A percentile compares a stretch with the other conserved stretches of the same genome.
Conservation (phyloP, 768 basidiomycete genomes). For the Mycena venus region DNA sequence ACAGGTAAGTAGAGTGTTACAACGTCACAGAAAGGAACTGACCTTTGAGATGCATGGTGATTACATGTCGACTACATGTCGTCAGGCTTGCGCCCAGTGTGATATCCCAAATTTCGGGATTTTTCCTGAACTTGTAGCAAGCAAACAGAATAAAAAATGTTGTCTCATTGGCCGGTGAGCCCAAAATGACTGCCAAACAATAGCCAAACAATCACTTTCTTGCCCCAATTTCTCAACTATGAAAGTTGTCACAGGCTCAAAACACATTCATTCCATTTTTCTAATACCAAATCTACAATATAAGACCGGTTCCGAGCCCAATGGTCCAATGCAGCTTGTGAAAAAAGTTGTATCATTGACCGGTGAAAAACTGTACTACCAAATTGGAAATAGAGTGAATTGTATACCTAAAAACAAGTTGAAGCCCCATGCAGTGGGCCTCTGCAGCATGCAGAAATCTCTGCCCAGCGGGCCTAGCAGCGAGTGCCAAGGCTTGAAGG, state of each 20-base stretch:
- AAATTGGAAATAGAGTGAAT: no score
- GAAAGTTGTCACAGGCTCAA: background rate
- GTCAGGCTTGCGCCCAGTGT: no score
- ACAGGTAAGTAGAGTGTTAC: no score
- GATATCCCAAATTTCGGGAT: background rate
- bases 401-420: no score
- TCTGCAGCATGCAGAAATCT: no score
- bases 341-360: background rate
- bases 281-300: background rate
- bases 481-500: no score
- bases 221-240: background rate
- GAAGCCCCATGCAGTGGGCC: no score
- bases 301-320: background rate
- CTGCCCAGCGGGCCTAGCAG: no score
- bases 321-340: background rate
- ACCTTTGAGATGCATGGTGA: no score
- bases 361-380: no score
- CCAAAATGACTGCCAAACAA: background rate
- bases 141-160: background rate
- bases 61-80: no score
- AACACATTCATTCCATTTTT: background rate
- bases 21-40: no score
- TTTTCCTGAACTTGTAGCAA: background rate
- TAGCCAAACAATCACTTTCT: background rate
- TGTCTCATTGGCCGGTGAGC: background rate